Conservation (phyloP, 2,329 filamentous ascomycete species). For the Sporothrix sp. region DNA sequence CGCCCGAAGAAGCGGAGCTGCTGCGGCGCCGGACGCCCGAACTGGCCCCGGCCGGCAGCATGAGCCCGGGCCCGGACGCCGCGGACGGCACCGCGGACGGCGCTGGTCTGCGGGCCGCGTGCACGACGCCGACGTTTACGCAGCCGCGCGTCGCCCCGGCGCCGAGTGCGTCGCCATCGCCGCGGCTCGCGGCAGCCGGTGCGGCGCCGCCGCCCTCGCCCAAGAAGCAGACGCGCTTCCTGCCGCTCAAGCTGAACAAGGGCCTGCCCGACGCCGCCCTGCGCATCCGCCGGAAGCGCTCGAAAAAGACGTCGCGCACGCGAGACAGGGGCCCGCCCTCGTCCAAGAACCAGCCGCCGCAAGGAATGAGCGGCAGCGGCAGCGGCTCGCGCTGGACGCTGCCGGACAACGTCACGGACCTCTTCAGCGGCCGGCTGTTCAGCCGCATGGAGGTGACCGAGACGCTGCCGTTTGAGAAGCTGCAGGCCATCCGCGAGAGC, state of each 20-base stretch:
- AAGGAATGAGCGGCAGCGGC: conserved; percentile 19
- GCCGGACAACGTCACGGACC: conserved; percentile 46
- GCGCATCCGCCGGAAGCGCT: conserved; percentile 5
- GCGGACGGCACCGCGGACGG: neutral
- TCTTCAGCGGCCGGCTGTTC: conserved; percentile 46
- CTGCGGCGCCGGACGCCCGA: conserved; percentile 3
- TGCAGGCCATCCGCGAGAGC: conserved; percentile 37
- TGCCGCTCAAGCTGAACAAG: conserved; percentile 4
- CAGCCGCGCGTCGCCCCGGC: conserved; percentile 11
- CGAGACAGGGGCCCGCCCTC: neutral
- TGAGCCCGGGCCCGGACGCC: neutral
- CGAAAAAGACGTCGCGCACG: neutral
- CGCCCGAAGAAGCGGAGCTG: conserved; percentile 15
- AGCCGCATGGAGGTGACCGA: conserved; percentile 48
- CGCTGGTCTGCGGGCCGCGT: neutral
- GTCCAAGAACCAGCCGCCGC: conserved; percentile 22
- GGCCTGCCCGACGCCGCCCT: neutral
- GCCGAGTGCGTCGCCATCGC: neutral
- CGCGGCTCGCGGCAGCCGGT: no score
- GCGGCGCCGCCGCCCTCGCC: neutral
- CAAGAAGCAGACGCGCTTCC: conserved; percentile 4
- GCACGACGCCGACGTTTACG: conserved; percentile 14
- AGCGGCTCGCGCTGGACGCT: conserved; percentile 40
- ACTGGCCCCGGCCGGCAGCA: neutral
- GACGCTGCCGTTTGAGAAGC: conserved; percentile 44